A percentile compares a stretch with the other conserved stretches of the same genome.
Evolutionary conservation across 2,329 filamentous ascomycete genomes (phyloP).

Genomic region (Phaeosphaeria sp.): DNA sequence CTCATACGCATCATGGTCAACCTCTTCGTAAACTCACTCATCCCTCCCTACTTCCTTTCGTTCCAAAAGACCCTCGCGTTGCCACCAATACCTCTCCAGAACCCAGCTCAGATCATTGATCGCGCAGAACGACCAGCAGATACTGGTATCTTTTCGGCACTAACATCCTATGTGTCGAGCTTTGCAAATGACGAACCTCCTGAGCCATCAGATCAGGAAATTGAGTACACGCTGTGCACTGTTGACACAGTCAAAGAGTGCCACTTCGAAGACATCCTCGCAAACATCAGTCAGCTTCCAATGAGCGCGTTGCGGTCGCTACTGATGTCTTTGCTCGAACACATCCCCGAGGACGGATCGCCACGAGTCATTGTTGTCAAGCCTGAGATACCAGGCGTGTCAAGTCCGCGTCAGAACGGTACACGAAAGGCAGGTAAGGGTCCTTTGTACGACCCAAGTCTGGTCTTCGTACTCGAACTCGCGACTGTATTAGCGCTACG

Average conservation of each 20-base stretch:
- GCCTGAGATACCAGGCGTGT: slow-evolving; percentile 72
- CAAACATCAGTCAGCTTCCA: slow-evolving; percentile 77
- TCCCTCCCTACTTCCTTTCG: slow-evolving; percentile 77
- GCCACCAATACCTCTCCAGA: slow-evolving; percentile 85
- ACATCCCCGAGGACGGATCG: slow-evolving; percentile 85
- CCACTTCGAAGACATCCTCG: slow-evolving; percentile 80
- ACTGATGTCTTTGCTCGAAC: slow-evolving; percentile 75
- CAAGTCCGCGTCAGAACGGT: slow-evolving; percentile 66
- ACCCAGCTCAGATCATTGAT: slow-evolving; percentile 90
- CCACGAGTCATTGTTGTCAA: slow-evolving; percentile 88
- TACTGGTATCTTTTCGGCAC: slow-evolving; percentile 87
- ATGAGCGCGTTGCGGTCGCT: slow-evolving; percentile 65
- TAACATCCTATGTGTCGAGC: slow-evolving; percentile 97
- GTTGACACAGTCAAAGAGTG: slow-evolving; percentile 95
- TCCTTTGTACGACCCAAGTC: slow-evolving; percentile 80
- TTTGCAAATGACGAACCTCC: slow-evolving; percentile 98
- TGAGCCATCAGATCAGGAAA: slow-evolving; percentile 94
- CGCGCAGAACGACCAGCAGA: slow-evolving; percentile 79
- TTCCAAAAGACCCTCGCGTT: slow-evolving; percentile 73
- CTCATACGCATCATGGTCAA: slow-evolving; percentile 93
- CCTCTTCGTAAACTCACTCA: slow-evolving; percentile 92
- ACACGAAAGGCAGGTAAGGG: slow-evolving; percentile 63
- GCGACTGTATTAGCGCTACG: slow-evolving; percentile 82
- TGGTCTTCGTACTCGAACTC: slow-evolving; percentile 91
- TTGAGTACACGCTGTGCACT: slow-evolving; percentile 93